Evolutionary conservation across 768 basidiomycete genomes (phyloP), one percentile per base, ranked within the genome.

Genomic region (Mycena alexandri): DNA sequence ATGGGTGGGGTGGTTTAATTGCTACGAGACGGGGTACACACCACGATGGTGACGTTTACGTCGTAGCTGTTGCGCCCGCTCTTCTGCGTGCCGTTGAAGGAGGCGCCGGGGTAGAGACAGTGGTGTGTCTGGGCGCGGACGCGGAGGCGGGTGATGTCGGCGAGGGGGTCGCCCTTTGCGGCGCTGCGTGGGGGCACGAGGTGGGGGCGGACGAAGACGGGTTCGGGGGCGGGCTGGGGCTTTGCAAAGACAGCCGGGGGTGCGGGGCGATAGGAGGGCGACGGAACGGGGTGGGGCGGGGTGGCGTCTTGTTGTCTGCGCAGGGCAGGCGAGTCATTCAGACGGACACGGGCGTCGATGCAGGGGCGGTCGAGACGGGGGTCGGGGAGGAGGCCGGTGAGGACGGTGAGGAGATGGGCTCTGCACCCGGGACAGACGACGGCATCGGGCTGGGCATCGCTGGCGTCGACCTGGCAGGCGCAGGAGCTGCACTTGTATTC

Each of bases 11-110:
- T 3, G 3, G 29, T 3, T 29, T 6, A 29, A 33, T 9, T 19
- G 17, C 63, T 63, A 67, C 33, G 53, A 64, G 63, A 63, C 55
- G 58, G 38, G 51, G 52, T 29, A 89, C 94, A 75, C 79, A 97
- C 95, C 77, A 95, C 89, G 60, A 99, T 93, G 63, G 91, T 92
- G 63, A 99, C 95, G 74, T 89, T 92, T 46, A 98, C 97, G 69
- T 97, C 94, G 83, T 98, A 98, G 75, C 92, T 93, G 76, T 93
- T 96, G 72, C 95, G 86, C 4, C 96, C 97, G 69, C 92, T 93
- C 81, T 95, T 95, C 81, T 99, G 97, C 0, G 94, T 95, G 3
- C 97, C 97, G 66, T 89, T 85, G 78, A 96, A 99, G 17, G 87
- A 85, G 44, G 94, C 92, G 3, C 97, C 97, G 34, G 96, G 92